These are phyloP conservation scores for Phyllachora maydis DNA, from an alignment of 2,329 filamentous ascomycete genomes.

Conservation along the genomic window DNA sequence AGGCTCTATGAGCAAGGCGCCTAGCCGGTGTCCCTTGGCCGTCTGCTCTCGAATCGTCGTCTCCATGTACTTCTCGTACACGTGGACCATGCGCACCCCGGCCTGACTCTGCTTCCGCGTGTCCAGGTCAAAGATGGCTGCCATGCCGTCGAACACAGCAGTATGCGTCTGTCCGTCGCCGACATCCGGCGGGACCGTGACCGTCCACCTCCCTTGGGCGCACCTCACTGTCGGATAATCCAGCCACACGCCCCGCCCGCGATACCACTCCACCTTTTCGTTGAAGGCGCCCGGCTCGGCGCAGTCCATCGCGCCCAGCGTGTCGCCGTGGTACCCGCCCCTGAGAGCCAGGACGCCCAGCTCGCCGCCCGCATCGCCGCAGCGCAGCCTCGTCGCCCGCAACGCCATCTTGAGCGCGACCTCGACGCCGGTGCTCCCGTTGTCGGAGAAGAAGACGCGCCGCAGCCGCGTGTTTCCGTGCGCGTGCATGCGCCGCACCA, in stretches of 20 bases:
- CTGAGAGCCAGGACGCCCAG: slow-evolving; percentile 55
- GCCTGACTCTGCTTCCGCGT: slow-evolving; percentile 21
- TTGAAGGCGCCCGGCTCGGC: slow-evolving; percentile 62
- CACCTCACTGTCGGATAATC: slow-evolving; percentile 57
- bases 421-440: slow-evolving; percentile 66
- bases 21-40: slow-evolving; percentile 42
- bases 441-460: slow-evolving; percentile 68
- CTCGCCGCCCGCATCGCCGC: slow-evolving; percentile 39
- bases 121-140: slow-evolving; percentile 44
- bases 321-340: slow-evolving; percentile 74
- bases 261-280: slow-evolving; percentile 72
- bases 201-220: slow-evolving; percentile 41
- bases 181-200: slow-evolving; percentile 36
- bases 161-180: no score
- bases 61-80: slow-evolving; percentile 40
- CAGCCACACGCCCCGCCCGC: slow-evolving; percentile 61
- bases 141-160: no score
- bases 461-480: slow-evolving; percentile 47
- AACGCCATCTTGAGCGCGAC: slow-evolving; percentile 75
- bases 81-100: slow-evolving; percentile 19
- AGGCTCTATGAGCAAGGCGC: slow-evolving; percentile 62
- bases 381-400: slow-evolving; percentile 43
- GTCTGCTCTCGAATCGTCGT: slow-evolving; percentile 28
- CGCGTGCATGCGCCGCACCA: slow-evolving; percentile 34
- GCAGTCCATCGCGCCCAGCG: slow-evolving; percentile 74